Conservation (phyloP, 495 filamentous ascomycete genomes). For the Talaromyces ruber region DNA sequence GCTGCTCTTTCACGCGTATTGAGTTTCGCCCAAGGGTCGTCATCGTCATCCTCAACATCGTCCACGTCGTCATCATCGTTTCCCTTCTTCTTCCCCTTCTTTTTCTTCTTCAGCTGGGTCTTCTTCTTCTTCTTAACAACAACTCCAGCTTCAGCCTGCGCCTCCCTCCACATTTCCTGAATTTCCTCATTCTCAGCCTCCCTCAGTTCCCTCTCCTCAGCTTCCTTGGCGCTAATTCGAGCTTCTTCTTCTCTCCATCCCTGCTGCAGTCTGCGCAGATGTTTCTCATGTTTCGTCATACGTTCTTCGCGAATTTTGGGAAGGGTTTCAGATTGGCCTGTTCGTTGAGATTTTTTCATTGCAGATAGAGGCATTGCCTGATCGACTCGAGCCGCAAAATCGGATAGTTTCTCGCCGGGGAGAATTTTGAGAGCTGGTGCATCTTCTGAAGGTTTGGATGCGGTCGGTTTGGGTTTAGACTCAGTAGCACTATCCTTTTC, state of each 20-base stretch:
- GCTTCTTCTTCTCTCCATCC: constrained; percentile 75
- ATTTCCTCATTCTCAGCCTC: constrained; percentile 44
- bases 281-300: constrained; percentile 75
- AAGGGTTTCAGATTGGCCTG: constrained; percentile 11
- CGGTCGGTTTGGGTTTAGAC: constrained; percentile 7
- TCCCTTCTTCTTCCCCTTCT: constrained; percentile 32
- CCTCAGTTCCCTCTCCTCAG: constrained; percentile 54
- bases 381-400: constrained; percentile 80
- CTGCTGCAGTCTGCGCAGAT: constrained; percentile 69
- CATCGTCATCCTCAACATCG: constrained; percentile 38
- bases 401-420: constrained; percentile 72
- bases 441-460: constrained; percentile 4
- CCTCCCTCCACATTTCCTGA: constrained; percentile 37
- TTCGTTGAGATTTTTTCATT: constrained; percentile 34
- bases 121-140: constrained; percentile 53
- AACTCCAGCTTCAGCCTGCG: constrained; percentile 35
- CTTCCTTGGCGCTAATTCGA: constrained; percentile 53
- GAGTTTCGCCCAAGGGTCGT: constrained; percentile 79
- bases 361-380: constrained; percentile 68
- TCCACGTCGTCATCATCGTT: constrained; percentile 28
- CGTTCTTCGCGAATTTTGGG: constrained; percentile 42
- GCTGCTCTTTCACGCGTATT: constrained; percentile 47
- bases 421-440: constrained; percentile 54
- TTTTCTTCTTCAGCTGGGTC: constrained; percentile 20
- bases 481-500: background rate